Evolutionary conservation across 202 grass and related monocot species (phyloP).

Genomic region (Carex sylvatica): DNA sequence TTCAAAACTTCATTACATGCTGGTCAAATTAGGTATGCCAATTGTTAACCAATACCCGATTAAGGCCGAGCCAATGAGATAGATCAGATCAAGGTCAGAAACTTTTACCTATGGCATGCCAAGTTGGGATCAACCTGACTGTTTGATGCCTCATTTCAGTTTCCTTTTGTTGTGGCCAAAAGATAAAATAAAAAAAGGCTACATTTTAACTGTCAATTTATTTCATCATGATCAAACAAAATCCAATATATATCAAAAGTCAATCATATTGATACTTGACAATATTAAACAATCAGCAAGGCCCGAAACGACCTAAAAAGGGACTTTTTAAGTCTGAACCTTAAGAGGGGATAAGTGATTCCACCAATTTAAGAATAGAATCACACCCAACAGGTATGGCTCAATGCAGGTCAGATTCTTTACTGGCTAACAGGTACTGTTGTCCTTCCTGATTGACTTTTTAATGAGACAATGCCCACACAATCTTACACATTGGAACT

Average conservation of each 20-base stretch:
- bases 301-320: not conserved
- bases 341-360: not conserved
- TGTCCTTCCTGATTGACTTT: not conserved
- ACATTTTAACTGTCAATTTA: not conserved
- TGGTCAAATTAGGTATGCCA: not conserved
- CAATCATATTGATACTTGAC: not conserved
- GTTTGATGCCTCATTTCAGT: not conserved
- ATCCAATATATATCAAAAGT: not conserved
- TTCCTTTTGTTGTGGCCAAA: constrained; percentile 3
- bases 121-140: constrained; percentile 5
- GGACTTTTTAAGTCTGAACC: not conserved
- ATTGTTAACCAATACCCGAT: not conserved
- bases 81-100: not conserved
- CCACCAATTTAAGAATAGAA: constrained; percentile 10
- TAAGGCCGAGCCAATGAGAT: not conserved
- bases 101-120: not conserved
- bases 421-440: not conserved
- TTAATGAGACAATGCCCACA: not conserved
- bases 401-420: not conserved
- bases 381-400: not conserved
- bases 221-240: not conserved
- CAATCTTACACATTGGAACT: not conserved
- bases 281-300: not conserved
- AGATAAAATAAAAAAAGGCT: constrained; percentile 10
- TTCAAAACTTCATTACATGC: constrained; percentile 7